These are phyloP conservation scores for Thalia dealbata DNA, from an alignment of 176 grass and related monocot species.

Conservation along the genomic window DNA sequence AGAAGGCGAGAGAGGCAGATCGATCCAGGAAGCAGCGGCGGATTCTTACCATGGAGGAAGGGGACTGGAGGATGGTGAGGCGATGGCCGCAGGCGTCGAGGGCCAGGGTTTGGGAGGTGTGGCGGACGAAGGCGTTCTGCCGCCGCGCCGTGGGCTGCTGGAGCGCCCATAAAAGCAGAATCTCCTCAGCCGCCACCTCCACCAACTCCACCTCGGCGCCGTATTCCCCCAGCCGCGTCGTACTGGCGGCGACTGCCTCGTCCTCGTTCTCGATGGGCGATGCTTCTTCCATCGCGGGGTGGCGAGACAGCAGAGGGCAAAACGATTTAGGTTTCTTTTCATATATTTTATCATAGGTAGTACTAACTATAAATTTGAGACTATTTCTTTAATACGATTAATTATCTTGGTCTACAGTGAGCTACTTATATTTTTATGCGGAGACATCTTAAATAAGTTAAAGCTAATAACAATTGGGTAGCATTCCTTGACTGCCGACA, in stretches of 20 bases:
- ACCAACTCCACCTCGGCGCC: slow-evolving; percentile 20
- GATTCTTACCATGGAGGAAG: slow-evolving; percentile 44
- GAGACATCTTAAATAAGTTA: no score
- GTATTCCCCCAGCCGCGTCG: slow-evolving; percentile 39
- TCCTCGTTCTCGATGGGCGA: neutral
- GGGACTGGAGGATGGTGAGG: slow-evolving; percentile 58
- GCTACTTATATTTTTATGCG: no score
- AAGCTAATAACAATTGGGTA: no score
- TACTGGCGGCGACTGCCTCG: slow-evolving; percentile 1
- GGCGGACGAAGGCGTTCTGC: slow-evolving; percentile 63
- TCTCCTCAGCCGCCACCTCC: slow-evolving; percentile 44
- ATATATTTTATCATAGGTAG: no score
- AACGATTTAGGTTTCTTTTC: no score
- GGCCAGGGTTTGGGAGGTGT: slow-evolving; percentile 33
- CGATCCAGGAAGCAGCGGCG: neutral
- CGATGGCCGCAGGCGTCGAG: slow-evolving; percentile 63
- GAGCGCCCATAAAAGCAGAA: slow-evolving; percentile 59
- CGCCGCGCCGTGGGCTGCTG: slow-evolving; percentile 43
- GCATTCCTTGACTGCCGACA: no score
- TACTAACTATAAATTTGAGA: no score
- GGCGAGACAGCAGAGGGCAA: no score
- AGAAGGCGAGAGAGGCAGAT: neutral
- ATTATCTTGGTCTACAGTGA: no score
- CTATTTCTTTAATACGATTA: no score
- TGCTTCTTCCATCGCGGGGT: neutral